Evolutionary conservation across 2,329 filamentous ascomycete genomes (phyloP).

Genomic region (Hansfordia pulvinata): DNA sequence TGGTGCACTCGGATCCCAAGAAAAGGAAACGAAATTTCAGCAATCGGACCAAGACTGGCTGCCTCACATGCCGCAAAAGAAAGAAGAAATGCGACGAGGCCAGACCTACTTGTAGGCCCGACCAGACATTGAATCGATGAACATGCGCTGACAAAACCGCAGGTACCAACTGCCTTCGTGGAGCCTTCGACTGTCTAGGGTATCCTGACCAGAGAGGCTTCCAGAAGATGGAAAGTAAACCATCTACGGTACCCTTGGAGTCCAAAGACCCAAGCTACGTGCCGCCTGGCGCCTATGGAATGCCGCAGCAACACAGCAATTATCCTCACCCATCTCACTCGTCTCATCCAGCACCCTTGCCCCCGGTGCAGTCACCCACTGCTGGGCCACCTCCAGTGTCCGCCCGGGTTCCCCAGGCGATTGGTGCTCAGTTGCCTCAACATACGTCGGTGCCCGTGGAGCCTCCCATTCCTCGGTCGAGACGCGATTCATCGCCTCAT

Average conservation of each 20-base stretch:
- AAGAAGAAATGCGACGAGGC: constrained; percentile 98
- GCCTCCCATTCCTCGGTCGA: constrained; percentile 25
- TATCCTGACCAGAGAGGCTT: constrained; percentile 75
- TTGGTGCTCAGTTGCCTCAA: too few species aligned
- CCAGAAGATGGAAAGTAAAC: constrained; percentile 62
- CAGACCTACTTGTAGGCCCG: constrained; percentile 73
- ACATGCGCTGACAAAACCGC: constrained; percentile 6
- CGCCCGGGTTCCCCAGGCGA: too few species aligned
- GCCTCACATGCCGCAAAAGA: constrained; percentile 76
- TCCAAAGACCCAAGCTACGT: constrained; percentile 63
- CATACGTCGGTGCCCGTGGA: constrained; percentile 31
- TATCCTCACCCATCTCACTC: constrained; percentile 15
- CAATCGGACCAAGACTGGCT: constrained; percentile 91
- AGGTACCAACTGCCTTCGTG: constrained; percentile 84
- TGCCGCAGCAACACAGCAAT: constrained; percentile 37
- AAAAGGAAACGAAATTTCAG: constrained; percentile 75
- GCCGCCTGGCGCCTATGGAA: constrained; percentile 47
- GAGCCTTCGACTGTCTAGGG: constrained; percentile 81
- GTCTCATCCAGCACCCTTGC: constrained; percentile 24
- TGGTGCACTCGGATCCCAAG: constrained; percentile 47
- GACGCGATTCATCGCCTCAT: constrained; percentile 11
- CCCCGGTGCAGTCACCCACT: constrained; percentile 40
- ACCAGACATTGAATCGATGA: constrained; percentile 4
- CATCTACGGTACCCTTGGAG: constrained; percentile 60
- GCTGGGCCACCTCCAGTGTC: constrained; percentile 43